A percentile compares a stretch with the other conserved stretches of the same genome.
These are phyloP conservation scores for Beta vulgaris DNA, from an alignment of 148 eudicot species.

Conservation along the genomic window DNA sequence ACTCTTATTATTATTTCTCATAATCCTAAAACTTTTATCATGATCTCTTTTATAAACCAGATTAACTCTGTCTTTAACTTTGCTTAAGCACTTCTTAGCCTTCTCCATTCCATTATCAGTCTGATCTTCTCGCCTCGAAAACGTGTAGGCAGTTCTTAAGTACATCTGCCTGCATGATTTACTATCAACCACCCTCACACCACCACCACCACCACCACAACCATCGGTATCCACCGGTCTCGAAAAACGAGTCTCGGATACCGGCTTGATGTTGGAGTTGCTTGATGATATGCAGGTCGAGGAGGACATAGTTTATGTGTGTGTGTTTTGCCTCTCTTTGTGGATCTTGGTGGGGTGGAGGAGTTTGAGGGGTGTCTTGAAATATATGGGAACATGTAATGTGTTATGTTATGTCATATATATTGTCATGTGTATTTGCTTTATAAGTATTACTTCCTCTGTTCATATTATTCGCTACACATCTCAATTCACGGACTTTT, in stretches of 20 bases:
- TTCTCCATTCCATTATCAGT: constrained; percentile 3
- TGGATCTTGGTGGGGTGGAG: neutral
- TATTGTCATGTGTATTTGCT: neutral
- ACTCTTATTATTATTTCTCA: neutral
- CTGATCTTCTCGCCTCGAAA: constrained; percentile 47
- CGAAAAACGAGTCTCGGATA: constrained; percentile 32
- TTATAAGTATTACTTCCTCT: no score
- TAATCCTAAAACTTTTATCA: neutral
- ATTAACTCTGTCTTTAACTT: constrained; percentile 30
- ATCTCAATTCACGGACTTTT: no score
- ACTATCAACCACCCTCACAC: constrained; percentile 40
- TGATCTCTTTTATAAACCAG: constrained; percentile 13
- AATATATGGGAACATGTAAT: neutral
- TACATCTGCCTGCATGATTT: constrained; percentile 63
- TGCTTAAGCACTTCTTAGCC: constrained; percentile 41
- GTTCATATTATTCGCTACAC: no score
- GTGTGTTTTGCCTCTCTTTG: neutral
- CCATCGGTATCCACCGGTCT: constrained; percentile 23
- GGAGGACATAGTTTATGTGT: constrained; percentile 35
- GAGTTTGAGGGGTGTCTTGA: neutral
- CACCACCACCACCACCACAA: neutral
- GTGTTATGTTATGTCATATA: no score
- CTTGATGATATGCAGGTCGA: constrained; percentile 56
- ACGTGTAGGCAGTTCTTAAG: constrained; percentile 56
- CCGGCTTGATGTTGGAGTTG: constrained; percentile 28